phyloP scores from a whole-genome alignment of 1,139 yeast species.

The Sugiyamaella japonica region DNA sequence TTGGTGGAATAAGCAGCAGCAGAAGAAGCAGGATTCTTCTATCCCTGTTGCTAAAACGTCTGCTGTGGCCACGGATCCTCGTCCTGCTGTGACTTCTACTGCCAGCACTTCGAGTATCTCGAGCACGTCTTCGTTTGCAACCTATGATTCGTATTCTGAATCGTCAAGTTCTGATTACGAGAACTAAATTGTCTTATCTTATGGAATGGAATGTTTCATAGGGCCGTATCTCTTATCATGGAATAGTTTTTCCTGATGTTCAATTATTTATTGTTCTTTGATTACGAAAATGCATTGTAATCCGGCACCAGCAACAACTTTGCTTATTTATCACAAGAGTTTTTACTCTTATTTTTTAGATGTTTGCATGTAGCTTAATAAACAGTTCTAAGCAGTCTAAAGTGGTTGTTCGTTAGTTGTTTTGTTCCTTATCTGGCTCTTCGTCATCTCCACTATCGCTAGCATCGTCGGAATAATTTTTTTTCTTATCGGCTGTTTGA shows the following conservation, averaged over 20 bases:
- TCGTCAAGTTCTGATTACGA: conserved; percentile 13
- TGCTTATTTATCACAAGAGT: not conserved
- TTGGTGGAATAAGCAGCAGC: conserved; percentile 43
- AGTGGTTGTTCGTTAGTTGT: not conserved
- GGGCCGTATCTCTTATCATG: not conserved
- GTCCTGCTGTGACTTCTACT: conserved; percentile 20
- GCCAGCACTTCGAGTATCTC: conserved; percentile 18
- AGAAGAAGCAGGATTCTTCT: not conserved
- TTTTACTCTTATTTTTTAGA: not conserved
- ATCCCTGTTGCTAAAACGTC: conserved; percentile 6
- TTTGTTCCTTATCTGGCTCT: no score
- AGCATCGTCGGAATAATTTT: not conserved
- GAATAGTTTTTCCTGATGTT: not conserved
- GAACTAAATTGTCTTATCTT: not conserved
- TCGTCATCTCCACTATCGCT: not conserved
- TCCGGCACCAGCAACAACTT: not conserved
- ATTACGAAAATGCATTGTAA: not conserved
- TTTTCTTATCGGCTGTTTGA: conserved; percentile 7
- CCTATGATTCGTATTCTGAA: conserved; percentile 14
- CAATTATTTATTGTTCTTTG: not conserved
- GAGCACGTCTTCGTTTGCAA: conserved; percentile 1
- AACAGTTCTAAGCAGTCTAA: not conserved
- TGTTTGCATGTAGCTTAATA: not conserved
- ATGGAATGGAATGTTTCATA: not conserved
- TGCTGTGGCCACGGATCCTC: conserved; percentile 1